A percentile compares a stretch with the other conserved stretches of the same genome.
Conservation (phyloP, 1,284 basidiomycete species). For the Cutaneotrichosporon mucoides region DNA sequence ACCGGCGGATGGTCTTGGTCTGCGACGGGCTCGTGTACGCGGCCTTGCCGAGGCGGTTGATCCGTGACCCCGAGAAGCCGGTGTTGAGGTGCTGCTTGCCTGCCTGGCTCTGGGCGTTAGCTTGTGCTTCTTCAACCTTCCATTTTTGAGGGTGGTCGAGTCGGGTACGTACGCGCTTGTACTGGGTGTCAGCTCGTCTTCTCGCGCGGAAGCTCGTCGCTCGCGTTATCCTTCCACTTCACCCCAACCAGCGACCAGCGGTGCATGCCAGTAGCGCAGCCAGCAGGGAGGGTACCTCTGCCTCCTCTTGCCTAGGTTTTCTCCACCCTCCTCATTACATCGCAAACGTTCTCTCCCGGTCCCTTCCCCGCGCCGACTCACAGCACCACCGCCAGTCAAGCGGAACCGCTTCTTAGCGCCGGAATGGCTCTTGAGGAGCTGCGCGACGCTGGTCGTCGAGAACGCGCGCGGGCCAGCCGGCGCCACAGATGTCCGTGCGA, state of each 20-base stretch:
- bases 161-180: slow-evolving; percentile 30
- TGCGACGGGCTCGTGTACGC: slow-evolving; percentile 35
- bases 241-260: no score
- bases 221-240: no score
- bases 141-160: no score
- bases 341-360: no score
- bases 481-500: not conserved
- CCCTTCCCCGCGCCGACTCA: not conserved
- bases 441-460: slow-evolving; percentile 10
- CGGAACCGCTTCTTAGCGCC: slow-evolving; percentile 40
- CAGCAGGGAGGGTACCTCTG: no score
- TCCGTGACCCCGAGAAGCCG: slow-evolving; percentile 28
- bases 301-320: no score
- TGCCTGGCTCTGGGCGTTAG: slow-evolving; percentile 25
- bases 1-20: slow-evolving; percentile 6
- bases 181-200: slow-evolving; percentile 19
- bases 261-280: no score
- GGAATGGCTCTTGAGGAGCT: slow-evolving; percentile 35
- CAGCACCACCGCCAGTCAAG: slow-evolving; percentile 9
- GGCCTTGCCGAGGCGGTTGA: slow-evolving; percentile 35
- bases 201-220: no score
- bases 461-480: slow-evolving; percentile 8
- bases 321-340: no score
- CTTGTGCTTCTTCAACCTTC: no score
- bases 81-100: slow-evolving; percentile 43